phyloP scores from a whole-genome alignment of 208 protist genomes.

The Perkinsela sp. region DNA sequence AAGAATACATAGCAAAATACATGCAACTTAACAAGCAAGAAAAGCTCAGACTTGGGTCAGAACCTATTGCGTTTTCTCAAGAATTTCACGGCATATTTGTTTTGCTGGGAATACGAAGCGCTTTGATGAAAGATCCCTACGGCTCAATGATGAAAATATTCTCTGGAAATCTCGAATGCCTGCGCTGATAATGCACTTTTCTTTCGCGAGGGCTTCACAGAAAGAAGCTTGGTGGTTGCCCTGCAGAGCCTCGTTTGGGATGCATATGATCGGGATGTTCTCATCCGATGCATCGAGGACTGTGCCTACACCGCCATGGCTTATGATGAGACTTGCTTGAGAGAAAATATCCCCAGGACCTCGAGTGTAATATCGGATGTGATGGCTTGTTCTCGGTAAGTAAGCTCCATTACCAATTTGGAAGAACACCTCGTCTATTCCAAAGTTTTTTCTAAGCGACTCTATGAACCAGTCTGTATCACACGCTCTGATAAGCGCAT shows the following conservation, averaged over 20 bases:
- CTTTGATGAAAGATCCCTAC: background rate
- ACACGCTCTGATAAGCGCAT: conserved; percentile 18
- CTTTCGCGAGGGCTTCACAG: background rate
- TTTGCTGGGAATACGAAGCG: background rate
- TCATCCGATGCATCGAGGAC: conserved; percentile 49
- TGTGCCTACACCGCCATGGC: conserved; percentile 61
- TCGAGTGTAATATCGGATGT: background rate
- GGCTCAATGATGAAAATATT: background rate
- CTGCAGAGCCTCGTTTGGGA: conserved; percentile 57
- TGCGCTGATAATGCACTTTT: background rate
- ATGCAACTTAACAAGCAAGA: too few relatives aligned
- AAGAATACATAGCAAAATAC: background rate
- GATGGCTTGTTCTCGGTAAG: background rate
- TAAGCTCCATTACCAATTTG: conserved; percentile 22
- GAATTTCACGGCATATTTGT: background rate
- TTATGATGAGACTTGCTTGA: conserved; percentile 27
- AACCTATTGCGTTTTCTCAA: too few relatives aligned
- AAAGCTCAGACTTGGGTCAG: too few relatives aligned
- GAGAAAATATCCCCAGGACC: conserved; percentile 8
- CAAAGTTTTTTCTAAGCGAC: conserved; percentile 11
- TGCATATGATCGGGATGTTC: conserved; percentile 21
- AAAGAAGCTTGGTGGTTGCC: conserved; percentile 37
- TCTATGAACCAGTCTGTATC: conserved; percentile 9
- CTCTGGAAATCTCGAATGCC: background rate
- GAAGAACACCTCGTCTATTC: conserved; percentile 21